Percentiles rank a stretch among this genome's conserved stretches.
phyloP scores from a whole-genome alignment of 1,284 basidiomycete species.

The Trichosporon sp. region DNA sequence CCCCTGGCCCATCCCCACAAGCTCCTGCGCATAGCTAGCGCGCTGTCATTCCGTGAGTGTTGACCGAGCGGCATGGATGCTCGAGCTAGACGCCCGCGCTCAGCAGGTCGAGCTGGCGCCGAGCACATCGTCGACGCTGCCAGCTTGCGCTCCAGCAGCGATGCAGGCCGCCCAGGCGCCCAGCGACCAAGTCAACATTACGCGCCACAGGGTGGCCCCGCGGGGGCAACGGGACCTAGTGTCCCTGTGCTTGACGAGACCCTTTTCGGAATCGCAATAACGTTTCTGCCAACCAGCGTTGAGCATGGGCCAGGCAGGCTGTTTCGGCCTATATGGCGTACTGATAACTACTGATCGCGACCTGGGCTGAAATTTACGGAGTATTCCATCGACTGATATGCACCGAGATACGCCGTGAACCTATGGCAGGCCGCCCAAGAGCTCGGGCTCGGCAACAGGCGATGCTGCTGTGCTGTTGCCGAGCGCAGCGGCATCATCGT shows the following conservation, averaged over 20 bases:
- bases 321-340: background rate
- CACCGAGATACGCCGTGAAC: conserved; percentile 3
- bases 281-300: background rate
- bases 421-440: background rate
- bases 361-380: background rate
- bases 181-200: background rate
- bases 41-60: background rate
- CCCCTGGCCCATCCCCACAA: background rate
- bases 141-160: background rate
- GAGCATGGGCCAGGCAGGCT: background rate
- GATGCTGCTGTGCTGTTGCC: background rate
- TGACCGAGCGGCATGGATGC: background rate
- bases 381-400: background rate
- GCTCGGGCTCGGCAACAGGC: background rate
- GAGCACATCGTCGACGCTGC: background rate
- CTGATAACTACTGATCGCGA: background rate
- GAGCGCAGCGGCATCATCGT: background rate
- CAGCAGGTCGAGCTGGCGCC: background rate
- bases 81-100: background rate
- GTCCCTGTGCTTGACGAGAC: background rate
- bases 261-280: background rate
- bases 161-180: background rate
- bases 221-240: background rate
- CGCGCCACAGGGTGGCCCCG: conserved; percentile 2
- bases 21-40: background rate